Evolutionary conservation across 2,329 filamentous ascomycete genomes (phyloP), one percentile per base, ranked within the genome.

Genomic region (Stemphylium lycopersici): DNA sequence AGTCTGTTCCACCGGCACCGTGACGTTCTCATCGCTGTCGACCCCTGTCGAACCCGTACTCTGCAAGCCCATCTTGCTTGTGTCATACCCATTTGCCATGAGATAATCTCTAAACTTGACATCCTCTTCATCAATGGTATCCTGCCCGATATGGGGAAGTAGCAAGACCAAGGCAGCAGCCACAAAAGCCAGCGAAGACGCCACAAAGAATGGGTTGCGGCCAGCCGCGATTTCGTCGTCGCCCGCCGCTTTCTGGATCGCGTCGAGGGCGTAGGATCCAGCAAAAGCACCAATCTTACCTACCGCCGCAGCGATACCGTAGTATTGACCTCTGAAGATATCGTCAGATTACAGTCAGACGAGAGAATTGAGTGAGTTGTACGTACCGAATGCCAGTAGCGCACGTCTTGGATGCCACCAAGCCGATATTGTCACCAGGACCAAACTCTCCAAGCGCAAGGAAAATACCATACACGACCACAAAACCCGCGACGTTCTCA

Each of bases 151-250:
- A 42, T 90, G 78, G 0, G 93, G 93, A 44, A 96, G 75, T 53
- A 84, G 83, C 65, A 91, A 84, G 7, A 89, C 78, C 1, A 85
- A 84, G 24, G 93, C 72, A 8, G 78, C 75, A 0, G 90, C 91
- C 2, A 87, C 88, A 43, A 96, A 79, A 63, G 90, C 95, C 50
- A 96, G 75, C 20, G 84, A 80, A 34, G 87, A 89, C 2, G 87
- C 88, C n/a, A 97, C 90, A 74, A 87, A 96, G 78, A 96, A 97
- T 0, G 92, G 92, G 63, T 96, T 91, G 71, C 96, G 91, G 0
- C 90, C 90, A 4, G 82, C 81, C 16, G 84, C 71, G 16, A 70
- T 67, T 31, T 59, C 47, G 44, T 73, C 70, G n/a, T 68, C 61
- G 6, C 73, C 70, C 2, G 72, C 73, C 24, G 68, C 66, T 24